Conservation (phyloP, 2,329 filamentous ascomycete genomes). For the Lecanosticta acicola region DNA sequence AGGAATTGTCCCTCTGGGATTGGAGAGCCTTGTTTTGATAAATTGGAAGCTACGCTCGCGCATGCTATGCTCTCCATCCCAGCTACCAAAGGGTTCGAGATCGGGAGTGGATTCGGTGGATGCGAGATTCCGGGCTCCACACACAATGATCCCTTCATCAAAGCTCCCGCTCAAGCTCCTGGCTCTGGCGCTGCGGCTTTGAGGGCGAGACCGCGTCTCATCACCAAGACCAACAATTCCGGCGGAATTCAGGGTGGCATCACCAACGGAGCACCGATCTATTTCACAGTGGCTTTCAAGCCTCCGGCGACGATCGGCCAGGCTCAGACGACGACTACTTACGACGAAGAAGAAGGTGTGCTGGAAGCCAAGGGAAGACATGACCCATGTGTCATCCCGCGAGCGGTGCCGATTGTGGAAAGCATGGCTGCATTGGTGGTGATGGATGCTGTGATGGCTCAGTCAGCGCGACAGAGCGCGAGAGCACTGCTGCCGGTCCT, state of each 20-base stretch:
- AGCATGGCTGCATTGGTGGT: conserved; percentile 83
- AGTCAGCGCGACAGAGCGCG: conserved; percentile 59
- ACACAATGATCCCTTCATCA: conserved; percentile 85
- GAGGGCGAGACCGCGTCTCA: conserved; percentile 60
- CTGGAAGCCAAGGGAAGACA: conserved; percentile 90
- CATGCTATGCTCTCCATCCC: conserved; percentile 96
- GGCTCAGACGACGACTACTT: conserved; percentile 76
- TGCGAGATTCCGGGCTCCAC: conserved; percentile 79
- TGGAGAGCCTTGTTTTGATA: conserved; percentile 92
- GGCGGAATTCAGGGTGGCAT: conserved; percentile 95
- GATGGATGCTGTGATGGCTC: conserved; percentile 80
- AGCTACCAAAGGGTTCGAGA: conserved; percentile 90
- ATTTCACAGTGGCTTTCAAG: conserved; percentile 94
- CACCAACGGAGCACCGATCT: conserved; percentile 86
- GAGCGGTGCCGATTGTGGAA: conserved; percentile 82
- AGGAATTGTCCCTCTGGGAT: conserved; percentile 77
- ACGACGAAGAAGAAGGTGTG: conserved; percentile 68
- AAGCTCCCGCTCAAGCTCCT: conserved; percentile 45
- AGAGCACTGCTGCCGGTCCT: conserved; percentile 43
- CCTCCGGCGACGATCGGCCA: conserved; percentile 88
- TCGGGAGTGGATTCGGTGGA: conserved; percentile 87
- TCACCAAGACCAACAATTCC: conserved; percentile 89
- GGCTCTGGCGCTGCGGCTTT: conserved; percentile 24
- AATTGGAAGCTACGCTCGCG: conserved; percentile 83
- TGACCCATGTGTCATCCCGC: conserved; percentile 85